These are phyloP conservation scores for Stevia rebaudiana DNA, from an alignment of 140 eudicot species.

Conservation along the genomic window DNA sequence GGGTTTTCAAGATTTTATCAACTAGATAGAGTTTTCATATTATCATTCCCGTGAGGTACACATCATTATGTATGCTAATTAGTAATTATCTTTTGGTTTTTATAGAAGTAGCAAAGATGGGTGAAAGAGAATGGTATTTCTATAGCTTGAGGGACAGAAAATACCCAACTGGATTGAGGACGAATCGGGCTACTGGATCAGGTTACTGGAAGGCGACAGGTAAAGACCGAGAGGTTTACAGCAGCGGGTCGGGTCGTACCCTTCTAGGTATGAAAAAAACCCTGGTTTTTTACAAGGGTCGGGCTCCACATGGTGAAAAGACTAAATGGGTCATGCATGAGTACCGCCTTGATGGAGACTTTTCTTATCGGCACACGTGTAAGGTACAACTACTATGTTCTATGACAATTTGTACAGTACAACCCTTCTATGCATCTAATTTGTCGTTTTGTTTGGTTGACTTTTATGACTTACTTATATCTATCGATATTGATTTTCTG, in stretches of 20 bases:
- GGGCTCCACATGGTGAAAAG: conserved; percentile 84
- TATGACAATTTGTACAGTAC: conserved; percentile 28
- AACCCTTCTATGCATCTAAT: conserved; percentile 6
- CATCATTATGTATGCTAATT: not conserved
- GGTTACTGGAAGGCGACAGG: conserved; percentile 97
- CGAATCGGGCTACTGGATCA: conserved; percentile 70
- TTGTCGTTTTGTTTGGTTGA: conserved; percentile 50
- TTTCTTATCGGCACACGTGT: conserved; percentile 70
- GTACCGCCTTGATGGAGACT: conserved; percentile 89
- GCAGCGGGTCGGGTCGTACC: conserved; percentile 35
- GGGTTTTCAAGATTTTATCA: too few relatives aligned
- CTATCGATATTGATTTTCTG: conserved; percentile 19
- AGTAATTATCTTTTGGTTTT: not conserved
- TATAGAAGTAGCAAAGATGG: conserved; percentile 77
- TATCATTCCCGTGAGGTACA: not conserved
- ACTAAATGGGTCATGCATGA: conserved; percentile 97
- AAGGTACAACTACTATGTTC: conserved; percentile 42
- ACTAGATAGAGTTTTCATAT: too few relatives aligned
- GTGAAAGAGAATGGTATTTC: conserved; percentile 83
- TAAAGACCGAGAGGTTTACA: conserved; percentile 65
- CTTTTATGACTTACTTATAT: conserved; percentile 21
- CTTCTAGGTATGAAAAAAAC: conserved; percentile 82
- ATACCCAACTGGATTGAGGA: conserved; percentile 73
- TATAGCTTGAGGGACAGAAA: conserved; percentile 73
- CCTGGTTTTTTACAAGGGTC: conserved; percentile 68